phyloP scores from a whole-genome alignment of 371 early-diverging fungal genomes.

The Rhizomucor miehei region DNA sequence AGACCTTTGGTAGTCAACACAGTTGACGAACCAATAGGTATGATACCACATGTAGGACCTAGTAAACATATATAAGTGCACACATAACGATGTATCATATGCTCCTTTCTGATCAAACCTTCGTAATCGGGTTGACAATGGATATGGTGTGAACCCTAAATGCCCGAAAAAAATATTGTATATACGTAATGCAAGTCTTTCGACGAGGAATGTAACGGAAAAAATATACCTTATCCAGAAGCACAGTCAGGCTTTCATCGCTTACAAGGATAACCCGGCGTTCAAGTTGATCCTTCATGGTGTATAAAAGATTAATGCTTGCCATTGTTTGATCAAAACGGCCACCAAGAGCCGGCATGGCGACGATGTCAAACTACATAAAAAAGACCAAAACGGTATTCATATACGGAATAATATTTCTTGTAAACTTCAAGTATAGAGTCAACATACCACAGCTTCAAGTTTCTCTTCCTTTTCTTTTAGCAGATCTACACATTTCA shows the following conservation, averaged over 20 bases:
- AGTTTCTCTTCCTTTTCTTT: constrained; percentile 29
- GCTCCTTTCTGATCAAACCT: constrained; percentile 38
- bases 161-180: constrained; percentile 2
- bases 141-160: constrained; percentile 68
- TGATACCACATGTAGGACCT: constrained; percentile 86
- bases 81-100: too few species aligned
- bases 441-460: constrained; percentile 19
- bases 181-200: neutral
- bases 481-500: constrained; percentile 67
- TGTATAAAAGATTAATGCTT: constrained; percentile 66
- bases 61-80: too few species aligned
- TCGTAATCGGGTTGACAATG: constrained; percentile 60
- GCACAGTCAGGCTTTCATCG: constrained; percentile 68
- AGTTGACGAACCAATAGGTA: constrained; percentile 74
- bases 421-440: too few species aligned
- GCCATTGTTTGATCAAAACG: constrained; percentile 90
- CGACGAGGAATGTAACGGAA: neutral
- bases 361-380: constrained; percentile 62
- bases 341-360: constrained; percentile 81
- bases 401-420: neutral
- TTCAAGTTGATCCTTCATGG: constrained; percentile 44
- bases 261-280: constrained; percentile 64
- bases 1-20: constrained; percentile 72
- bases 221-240: constrained; percentile 59
- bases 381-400: too few species aligned